Base-by-base conservation (phyloP, 768 basidiomycete species). In the Scleroderma citrinum region DNA sequence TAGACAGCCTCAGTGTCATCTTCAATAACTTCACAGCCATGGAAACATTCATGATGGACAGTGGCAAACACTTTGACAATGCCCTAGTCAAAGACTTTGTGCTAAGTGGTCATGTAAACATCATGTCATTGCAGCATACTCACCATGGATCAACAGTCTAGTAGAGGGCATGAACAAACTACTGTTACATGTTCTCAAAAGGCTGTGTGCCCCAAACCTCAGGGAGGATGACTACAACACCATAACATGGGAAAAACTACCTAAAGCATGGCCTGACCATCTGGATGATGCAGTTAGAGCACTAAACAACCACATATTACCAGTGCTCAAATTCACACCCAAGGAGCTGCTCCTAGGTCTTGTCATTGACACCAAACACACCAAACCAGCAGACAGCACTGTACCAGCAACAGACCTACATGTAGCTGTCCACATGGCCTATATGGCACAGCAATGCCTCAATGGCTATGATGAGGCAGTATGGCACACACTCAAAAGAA, bases 11-110 rank as follows among this genome's bases (percentile, higher is more conserved):
- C 0, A 12, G 29, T 10, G 8, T 46, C 12, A 64, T 75, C 11
- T 58, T 49, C 26, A 36, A 57, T 3, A 34, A 38, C 0, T 71
- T 64, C 44, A 26, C 41, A 1, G 40, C 55, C 0, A 56, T 66
- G 0, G 66, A 72, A 34, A 56, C 56, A 0, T 59, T 75, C 45
- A 71, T 73, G 69, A 53, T 61, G 0, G 71, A 74, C 30, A 63
- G 71, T 0, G 64, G 65, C 0, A 37, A 23, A 7, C 65, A 65
- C 41, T 66, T 67, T 46, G 41, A 58, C 12, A 54, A 51, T 38
- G 8, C 46, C 0, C 53, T 49, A 0, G 63, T 64, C 1, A 30
- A 48, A 2, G 51, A 47, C 5, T 53, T 30, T 29, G 26, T 29
- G 26, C 26, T 29, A 29, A 29, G 26, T 29, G 26, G 26, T 5